Percentiles rank a stretch among this genome's conserved stretches.
Evolutionary conservation across 108 stramenopile genomes (phyloP).

Genomic region (Cyclotella kingstonii): DNA sequence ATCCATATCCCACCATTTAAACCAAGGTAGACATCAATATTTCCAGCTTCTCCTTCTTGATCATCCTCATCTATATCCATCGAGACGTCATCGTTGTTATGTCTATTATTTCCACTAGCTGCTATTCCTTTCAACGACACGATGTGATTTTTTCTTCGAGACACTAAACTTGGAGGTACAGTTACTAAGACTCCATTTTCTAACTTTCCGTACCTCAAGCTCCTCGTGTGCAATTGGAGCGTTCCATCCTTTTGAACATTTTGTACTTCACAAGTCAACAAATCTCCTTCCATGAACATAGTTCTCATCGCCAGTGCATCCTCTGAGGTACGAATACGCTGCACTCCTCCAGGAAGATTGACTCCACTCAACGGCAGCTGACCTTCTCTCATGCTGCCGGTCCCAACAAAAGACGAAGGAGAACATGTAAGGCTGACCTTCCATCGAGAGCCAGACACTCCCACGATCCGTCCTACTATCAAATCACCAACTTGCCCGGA

Average conservation of each 20-base stretch:
- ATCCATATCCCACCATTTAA: conserved; percentile 89
- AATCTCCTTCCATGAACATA: conserved; percentile 88
- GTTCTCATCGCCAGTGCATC: conserved; percentile 94
- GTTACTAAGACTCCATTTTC: conserved; percentile 85
- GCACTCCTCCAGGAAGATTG: conserved; percentile 90
- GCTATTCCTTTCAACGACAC: conserved; percentile 34
- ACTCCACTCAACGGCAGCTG: conserved; percentile 87
- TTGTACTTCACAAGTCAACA: conserved; percentile 90
- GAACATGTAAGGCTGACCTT: conserved; percentile 65
- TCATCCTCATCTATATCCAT: conserved; percentile 29
- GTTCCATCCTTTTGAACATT: conserved; percentile 84
- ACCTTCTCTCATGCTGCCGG: conserved; percentile 55
- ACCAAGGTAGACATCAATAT: conserved; percentile 64
- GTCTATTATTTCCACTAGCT: conserved; percentile 5
- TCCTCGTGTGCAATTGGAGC: conserved; percentile 89
- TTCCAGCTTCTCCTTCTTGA: conserved; percentile 46
- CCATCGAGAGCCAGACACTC: conserved; percentile 89
- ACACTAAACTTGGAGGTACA: conserved; percentile 80
- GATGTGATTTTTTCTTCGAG: conserved; percentile 79
- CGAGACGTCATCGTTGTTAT: conserved; percentile 17
- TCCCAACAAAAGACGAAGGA: conserved; percentile 31
- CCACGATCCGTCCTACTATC: conserved; percentile 91
- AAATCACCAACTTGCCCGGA: conserved; percentile 94
- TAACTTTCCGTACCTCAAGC: conserved; percentile 90
- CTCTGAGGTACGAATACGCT: conserved; percentile 93